Base-by-base conservation (phyloP, 2,329 filamentous ascomycete species). In the Fonsecaea nubica region DNA sequence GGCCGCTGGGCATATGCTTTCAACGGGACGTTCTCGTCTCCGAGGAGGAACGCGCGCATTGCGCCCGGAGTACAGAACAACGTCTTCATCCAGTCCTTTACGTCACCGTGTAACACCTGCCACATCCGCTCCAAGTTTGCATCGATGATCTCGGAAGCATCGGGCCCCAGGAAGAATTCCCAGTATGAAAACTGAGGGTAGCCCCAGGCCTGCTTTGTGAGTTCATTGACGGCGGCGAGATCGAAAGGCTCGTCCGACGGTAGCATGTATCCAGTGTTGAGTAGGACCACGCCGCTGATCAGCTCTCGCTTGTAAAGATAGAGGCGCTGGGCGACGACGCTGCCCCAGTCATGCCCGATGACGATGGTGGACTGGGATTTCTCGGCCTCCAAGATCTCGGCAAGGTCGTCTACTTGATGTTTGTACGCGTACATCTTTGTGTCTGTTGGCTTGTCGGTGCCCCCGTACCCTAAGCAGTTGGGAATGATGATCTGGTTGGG, bases 261-360 rank as follows among this genome's bases (percentile, higher is more conserved):
- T 0, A 76, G 73, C 9, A 69, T 63, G 73, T 84, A 85, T 9
- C 77, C 67, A 3, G 81, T 75, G 64, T 79, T 83, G 25, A 84
- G 64, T 64, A 82, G 75, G 4, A 78, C 72, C 1, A 84, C 70
- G 18, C 79, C 82, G 4, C 72, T 56, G 6, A 82, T 77, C 12
- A 80, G 77, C 2, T 78, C 72, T 0, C 77, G 79, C 55, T 80
- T 71, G 68, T 78, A 79, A 57, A 80, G 76, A 68, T 79, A 82
- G 15, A 82, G 63, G n/a, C 81, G 77, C 62, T 79, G 76, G 0
- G 78, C 77, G 12, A 80, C 65, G 7, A 60, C 68, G n/a, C 77
- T 77, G 54, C 83, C 83, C 82, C 82, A 85, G 72, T 85, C 83
- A 67, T 85, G 83, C 53, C 82, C 83, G 38, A 84, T 74, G 2